Base-by-base conservation (phyloP, 345 rosid genomes). In the Salix koriyanagi region DNA sequence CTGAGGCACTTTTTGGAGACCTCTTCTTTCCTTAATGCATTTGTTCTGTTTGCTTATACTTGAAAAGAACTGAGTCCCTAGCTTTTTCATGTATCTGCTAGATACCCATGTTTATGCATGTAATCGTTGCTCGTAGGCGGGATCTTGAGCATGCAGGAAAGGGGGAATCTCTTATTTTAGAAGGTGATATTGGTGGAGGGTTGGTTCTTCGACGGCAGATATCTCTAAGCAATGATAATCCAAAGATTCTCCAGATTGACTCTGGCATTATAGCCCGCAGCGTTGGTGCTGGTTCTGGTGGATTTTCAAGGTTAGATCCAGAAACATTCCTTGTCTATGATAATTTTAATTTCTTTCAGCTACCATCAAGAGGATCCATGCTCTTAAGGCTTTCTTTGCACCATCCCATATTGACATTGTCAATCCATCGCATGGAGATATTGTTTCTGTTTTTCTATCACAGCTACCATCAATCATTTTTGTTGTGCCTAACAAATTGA, bases 221-320 rank as follows among this genome's bases (percentile, higher is more conserved):
- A 72, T 80, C 78, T 7, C 86, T 92, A 75, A 85, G 71, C 36
- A 82, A 80, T 65, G 89, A 84, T 70, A 75, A 86, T 72, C 83
- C 91, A 0, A 87, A 81, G 61, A 67, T 87, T 83, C 77, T 92
- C 70, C 87, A 52, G 15, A 88, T 92, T 71, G 85, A 87, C 52
- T 95, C 97, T 77, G 81, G 84, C 82, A 83, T 95, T 80, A 69
- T 88, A 80, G 96, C 93, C 65, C 88, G 77, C 64, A 90, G 83
- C 8, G 92, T 95, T 70, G 99, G 94, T 81, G 94, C 99, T 80
- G 96, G 99, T 58, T 94, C 97, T 64, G 95, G 97, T 42, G 98
- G 95, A 83, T 92, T 78, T 86, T 92, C 97, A 84, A 95, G 97
- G 98, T 92, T 64, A 80, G 82, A 42, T 58, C 52, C 26, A 72